Evolutionary conservation across 345 rosid species (phyloP), one percentile per base, ranked within the genome.

Genomic region (Arabidopsis suecica): DNA sequence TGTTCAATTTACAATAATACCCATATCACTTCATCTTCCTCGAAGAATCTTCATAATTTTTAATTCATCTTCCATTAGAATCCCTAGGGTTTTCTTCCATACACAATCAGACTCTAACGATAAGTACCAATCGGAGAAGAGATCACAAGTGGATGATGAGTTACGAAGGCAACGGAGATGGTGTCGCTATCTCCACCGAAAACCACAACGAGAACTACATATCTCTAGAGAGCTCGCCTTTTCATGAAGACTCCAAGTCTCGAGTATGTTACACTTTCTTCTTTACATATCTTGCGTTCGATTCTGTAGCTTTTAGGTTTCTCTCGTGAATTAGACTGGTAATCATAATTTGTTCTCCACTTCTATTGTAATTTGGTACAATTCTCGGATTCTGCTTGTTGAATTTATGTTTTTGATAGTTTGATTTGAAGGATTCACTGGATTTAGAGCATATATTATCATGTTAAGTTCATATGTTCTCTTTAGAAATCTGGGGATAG

Each of bases 101-200:
- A 16, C 0, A 22, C 74, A 53, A 40, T 55, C 65, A 48, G 33
- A 33, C 67, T 58, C 74, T n/a, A 18, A 40, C 60, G 65, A 33
- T 1, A 25, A 25, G 28, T 25, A 28, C 32, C 32, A 28, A 45
- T 51, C 66, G 41, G 30, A 56, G 42, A 30, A 64, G 16, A 65
- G 32, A 40, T 38, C 48, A 11, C 9, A 20, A 33, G 56, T 22
- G 9, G 42, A 57, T 20, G 64, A 78, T 72, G 81, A 78, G 64
- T 61, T 78, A 66, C 74, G 81, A 72, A 61, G 69, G 74, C 28
- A 72, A 78, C 37, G 74, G 81, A 60, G 78, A 72, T 44, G 30
- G 70, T 44, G 65, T 66, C 37, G 73, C 50, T 42, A 22, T 65
- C 58, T 10, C 63, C 20, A 44, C 45, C 16, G 61, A 38, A 0